Evolutionary conservation across 768 basidiomycete genomes (phyloP).

Genomic region (Mycena sanguinolenta): DNA sequence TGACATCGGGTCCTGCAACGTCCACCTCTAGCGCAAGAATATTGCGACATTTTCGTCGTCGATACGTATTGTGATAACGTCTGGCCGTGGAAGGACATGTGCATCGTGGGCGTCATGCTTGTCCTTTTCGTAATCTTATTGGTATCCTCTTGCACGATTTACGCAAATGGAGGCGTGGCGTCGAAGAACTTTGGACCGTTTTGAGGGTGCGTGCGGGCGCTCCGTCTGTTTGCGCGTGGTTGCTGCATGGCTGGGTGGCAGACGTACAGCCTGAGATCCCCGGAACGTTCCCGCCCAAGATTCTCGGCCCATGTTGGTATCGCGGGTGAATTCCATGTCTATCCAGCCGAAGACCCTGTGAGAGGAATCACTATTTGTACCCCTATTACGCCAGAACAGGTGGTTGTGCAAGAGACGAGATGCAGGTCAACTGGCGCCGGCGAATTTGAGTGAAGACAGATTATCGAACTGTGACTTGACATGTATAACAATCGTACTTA

Average conservation of each 20-base stretch:
- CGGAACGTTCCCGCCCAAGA: background rate
- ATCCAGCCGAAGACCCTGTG: background rate
- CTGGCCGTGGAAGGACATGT: background rate
- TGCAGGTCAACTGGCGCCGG: constrained; percentile 3
- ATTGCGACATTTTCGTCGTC: too few relatives aligned
- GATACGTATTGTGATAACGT: background rate
- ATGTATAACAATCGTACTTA: background rate
- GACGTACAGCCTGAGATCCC: constrained; percentile 21
- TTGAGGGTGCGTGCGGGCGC: constrained; percentile 10
- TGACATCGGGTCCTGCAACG: too few relatives aligned
- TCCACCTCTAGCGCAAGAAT: too few relatives aligned
- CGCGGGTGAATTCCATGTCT: background rate
- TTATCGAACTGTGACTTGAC: constrained; percentile 14
- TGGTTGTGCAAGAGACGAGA: constrained; percentile 25
- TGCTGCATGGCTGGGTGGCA: background rate
- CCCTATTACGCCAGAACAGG: constrained; percentile 9
- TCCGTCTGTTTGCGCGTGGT: background rate
- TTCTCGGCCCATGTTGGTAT: background rate
- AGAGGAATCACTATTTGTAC: constrained; percentile 6
- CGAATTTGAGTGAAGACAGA: constrained; percentile 19
- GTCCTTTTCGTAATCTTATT: background rate
- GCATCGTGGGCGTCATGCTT: constrained; percentile 16
- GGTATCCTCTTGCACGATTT: constrained; percentile 14
- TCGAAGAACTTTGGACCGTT: background rate
- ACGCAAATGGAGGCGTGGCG: constrained; percentile 8